Evolutionary conservation across 306 rosid species (phyloP).

Genomic region (Glycine latifolia): DNA sequence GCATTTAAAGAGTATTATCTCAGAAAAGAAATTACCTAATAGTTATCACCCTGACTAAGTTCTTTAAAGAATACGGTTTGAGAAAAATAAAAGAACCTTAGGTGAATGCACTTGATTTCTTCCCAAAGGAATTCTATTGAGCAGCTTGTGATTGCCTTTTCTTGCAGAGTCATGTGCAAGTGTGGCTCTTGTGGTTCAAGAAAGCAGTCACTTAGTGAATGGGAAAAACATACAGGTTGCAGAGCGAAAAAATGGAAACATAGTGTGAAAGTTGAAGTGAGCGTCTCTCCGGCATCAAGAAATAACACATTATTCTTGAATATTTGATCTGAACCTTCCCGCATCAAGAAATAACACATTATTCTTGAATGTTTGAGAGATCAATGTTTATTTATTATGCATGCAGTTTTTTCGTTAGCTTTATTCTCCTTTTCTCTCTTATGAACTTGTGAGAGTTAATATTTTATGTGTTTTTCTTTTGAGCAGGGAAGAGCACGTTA

Average conservation of each 20-base stretch:
- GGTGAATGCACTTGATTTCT: slow-evolving; percentile 24
- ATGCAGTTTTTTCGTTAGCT: too few species aligned
- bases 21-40: slow-evolving; percentile 1
- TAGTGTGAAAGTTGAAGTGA: slow-evolving; percentile 97
- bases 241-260: slow-evolving; percentile 97
- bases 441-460: too few species aligned
- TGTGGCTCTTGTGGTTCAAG: slow-evolving; percentile 83
- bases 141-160: slow-evolving; percentile 46
- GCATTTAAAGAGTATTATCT: slow-evolving; percentile 15
- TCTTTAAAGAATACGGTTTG: slow-evolving; percentile 4
- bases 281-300: too few species aligned
- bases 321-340: too few species aligned
- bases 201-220: slow-evolving; percentile 87
- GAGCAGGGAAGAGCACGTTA: too few species aligned
- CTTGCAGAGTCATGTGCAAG: slow-evolving; percentile 76
- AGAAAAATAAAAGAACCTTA: background rate
- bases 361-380: too few species aligned
- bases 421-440: too few species aligned
- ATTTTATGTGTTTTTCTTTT: too few species aligned
- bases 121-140: slow-evolving; percentile 39
- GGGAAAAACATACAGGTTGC: slow-evolving; percentile 96
- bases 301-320: too few species aligned
- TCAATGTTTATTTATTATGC: too few species aligned
- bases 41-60: slow-evolving; percentile 17
- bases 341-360: too few species aligned